Base-by-base conservation (phyloP, 164 flowering plant genomes). In the Berberis vulgaris region DNA sequence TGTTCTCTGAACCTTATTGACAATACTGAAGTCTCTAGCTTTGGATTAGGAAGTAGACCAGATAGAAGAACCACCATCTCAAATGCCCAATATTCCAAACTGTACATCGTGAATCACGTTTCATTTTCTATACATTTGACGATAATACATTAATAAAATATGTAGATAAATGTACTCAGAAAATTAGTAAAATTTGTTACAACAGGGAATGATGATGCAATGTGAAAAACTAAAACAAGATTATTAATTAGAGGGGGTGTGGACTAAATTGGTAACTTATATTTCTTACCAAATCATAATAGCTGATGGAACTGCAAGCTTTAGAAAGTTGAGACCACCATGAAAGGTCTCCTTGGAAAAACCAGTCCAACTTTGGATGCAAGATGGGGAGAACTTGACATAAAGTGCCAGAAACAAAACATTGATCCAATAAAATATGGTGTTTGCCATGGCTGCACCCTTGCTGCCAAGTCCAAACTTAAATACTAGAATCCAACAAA, bases 11-110 rank as follows among this genome's bases (percentile, higher is more conserved):
- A 88, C 92, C 87, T 59, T 53, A 89, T 77, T 1, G 96, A 89
- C 43, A 89, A 83, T 13, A 86, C 96, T 2, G 92, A 86, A 5
- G 92, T 85, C 64, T 88, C 88, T 44, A 88, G 65, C 71, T 74
- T 55, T 6, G 96, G 92, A 72, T 85, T 84, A 2, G 92, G 92
- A 52, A 89, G 91, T 57, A 82, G 79, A 54, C 96, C 96, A 47
- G 91, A 78, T 42, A 84, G 72, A 2, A 89, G 79, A 74, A 89
- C 88, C 79, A 88, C 73, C 85, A 86, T 38, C 49, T 86, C 92
- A 57, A 86, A 86, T 55, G 92, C 83, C 96, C 92, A 89, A 77
- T 67, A 61, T 47, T 86, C 86, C 74, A 89, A 81, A 81, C 96
- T 89, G 86, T 72, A 61, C 44, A 26, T 26, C 26, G 26, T 26